Conservation (phyloP, 2,329 filamentous ascomycete genomes). For the Pseudogymnoascus sp. region DNA sequence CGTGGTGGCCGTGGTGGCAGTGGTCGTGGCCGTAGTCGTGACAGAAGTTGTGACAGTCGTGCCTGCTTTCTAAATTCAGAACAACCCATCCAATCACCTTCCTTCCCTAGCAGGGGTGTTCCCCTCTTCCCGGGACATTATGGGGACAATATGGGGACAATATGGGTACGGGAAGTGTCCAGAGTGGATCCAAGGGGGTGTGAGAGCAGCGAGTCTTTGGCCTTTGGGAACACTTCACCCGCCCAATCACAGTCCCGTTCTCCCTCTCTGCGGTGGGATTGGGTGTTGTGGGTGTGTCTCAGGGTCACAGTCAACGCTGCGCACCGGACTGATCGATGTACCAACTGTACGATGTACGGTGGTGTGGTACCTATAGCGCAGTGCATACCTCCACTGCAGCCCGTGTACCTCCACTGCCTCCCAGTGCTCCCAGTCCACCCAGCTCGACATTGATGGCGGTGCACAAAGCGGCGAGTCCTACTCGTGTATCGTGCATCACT, state of each 20-base stretch:
- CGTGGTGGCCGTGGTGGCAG: too few species aligned
- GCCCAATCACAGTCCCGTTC: not conserved
- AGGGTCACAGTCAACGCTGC: not conserved
- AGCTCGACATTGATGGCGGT: not conserved
- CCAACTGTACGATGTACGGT: not conserved
- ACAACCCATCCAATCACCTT: constrained; percentile 2
- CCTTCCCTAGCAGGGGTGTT: not conserved
- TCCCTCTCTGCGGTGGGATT: not conserved
- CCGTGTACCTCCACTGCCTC: not conserved
- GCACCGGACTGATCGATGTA: not conserved
- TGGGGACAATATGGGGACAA: too few species aligned
- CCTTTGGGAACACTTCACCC: too few species aligned
- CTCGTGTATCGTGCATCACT: not conserved
- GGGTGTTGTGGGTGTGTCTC: not conserved
- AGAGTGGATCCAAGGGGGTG: constrained; percentile 7
- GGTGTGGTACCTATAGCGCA: constrained; percentile 3
- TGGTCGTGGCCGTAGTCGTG: not conserved
- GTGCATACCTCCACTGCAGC: constrained; percentile 3
- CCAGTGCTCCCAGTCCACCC: not conserved
- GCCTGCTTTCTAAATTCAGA: constrained; percentile 9
- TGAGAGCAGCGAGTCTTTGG: not conserved
- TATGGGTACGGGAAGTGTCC: constrained; percentile 8
- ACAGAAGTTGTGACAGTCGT: not conserved
- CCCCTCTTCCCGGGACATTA: constrained; percentile 8
- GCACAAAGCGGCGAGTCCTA: constrained; percentile 5